Percentiles rank a stretch among this genome's conserved stretches.
These are phyloP conservation scores for Tubosaeta brunneosetosa DNA, from an alignment of 768 basidiomycete genomes.

Conservation along the genomic window DNA sequence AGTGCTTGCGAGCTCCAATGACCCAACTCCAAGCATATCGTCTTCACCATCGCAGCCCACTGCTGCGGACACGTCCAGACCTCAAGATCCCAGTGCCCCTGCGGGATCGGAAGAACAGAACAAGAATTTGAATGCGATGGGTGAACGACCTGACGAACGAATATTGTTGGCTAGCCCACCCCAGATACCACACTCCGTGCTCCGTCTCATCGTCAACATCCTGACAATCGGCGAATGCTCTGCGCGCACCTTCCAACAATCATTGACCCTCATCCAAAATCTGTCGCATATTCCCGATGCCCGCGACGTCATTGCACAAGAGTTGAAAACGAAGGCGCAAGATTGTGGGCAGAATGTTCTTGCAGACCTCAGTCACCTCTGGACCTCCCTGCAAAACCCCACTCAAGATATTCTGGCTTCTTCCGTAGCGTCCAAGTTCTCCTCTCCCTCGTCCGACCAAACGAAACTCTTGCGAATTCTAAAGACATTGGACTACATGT, in stretches of 20 bases:
- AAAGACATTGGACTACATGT: slow-evolving; percentile 98
- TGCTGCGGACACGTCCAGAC: slow-evolving; percentile 7
- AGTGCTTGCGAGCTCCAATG: slow-evolving; percentile 16
- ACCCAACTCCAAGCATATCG: slow-evolving; percentile 3
- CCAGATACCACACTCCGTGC: slow-evolving; percentile 76
- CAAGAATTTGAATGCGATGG: slow-evolving; percentile 18
- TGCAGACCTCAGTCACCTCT: slow-evolving; percentile 74
- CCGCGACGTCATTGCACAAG: slow-evolving; percentile 83
- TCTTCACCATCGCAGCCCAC: slow-evolving; percentile 4
- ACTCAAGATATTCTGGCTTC: slow-evolving; percentile 55
- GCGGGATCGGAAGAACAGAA: slow-evolving; percentile 15
- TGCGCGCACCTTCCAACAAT: slow-evolving; percentile 92
- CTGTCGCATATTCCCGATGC: slow-evolving; percentile 85
- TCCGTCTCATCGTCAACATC: slow-evolving; percentile 93
- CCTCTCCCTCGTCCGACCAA: slow-evolving; percentile 89
- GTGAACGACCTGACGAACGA: slow-evolving; percentile 34
- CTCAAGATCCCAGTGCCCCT: slow-evolving; percentile 14
- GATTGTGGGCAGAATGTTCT: slow-evolving; percentile 77
- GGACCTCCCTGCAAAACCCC: slow-evolving; percentile 53
- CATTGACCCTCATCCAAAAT: slow-evolving; percentile 87
- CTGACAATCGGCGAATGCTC: slow-evolving; percentile 97
- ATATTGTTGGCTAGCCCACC: slow-evolving; percentile 70
- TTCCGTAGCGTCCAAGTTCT: slow-evolving; percentile 83
- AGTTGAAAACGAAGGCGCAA: slow-evolving; percentile 81
- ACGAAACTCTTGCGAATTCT: slow-evolving; percentile 94